Conservation (phyloP, 371 early-diverging fungal genomes). For the Blakeslea trispora region DNA sequence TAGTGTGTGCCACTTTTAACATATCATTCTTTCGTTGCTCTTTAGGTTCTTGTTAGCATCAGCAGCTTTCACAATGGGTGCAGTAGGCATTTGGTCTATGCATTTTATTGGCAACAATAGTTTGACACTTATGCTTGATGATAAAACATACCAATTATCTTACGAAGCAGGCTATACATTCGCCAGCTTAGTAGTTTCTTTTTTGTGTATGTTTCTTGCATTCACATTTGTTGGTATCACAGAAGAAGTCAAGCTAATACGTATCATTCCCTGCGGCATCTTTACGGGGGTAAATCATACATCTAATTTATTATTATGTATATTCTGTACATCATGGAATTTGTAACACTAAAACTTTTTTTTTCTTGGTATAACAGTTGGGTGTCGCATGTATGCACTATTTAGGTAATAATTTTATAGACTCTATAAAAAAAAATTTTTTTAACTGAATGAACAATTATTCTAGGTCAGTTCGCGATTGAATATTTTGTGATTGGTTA, state of each 20-base stretch:
- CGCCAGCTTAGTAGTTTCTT: slow-evolving; percentile 41
- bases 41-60: slow-evolving; percentile 41
- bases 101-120: slow-evolving; percentile 55
- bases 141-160: slow-evolving; percentile 31
- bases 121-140: slow-evolving; percentile 19
- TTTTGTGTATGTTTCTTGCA: slow-evolving; percentile 44
- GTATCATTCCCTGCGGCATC: slow-evolving; percentile 45
- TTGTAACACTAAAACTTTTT: background rate
- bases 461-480: slow-evolving; percentile 49
- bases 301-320: too few species aligned
- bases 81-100: slow-evolving; percentile 52
- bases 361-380: slow-evolving; percentile 18
- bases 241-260: slow-evolving; percentile 34
- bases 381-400: slow-evolving; percentile 52
- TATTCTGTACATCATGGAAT: background rate
- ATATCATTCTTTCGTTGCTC: too few species aligned
- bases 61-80: slow-evolving; percentile 46
- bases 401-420: slow-evolving; percentile 32
- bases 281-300: slow-evolving; percentile 53
- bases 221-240: slow-evolving; percentile 49
- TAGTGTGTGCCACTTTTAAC: background rate
- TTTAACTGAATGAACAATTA: background rate
- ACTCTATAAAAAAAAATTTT: background rate
- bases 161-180: slow-evolving; percentile 47
- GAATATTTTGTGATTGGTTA: slow-evolving; percentile 37